A percentile compares a stretch with the other conserved stretches of the same genome.
phyloP scores from a whole-genome alignment of 176 grass and related monocot species.

The Avena sativa region DNA sequence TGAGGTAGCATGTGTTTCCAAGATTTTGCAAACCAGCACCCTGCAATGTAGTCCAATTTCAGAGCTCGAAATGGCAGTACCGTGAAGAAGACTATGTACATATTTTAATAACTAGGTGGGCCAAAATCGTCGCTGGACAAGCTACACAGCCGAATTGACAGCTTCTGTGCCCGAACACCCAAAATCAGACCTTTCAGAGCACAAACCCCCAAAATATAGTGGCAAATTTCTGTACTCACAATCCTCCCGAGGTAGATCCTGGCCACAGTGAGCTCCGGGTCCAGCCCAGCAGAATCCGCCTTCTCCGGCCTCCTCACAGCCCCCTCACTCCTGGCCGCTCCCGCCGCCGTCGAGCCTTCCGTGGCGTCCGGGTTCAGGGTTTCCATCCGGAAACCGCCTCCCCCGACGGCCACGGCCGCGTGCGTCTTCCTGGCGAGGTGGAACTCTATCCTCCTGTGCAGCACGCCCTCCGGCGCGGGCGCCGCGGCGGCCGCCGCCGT shows the following conservation, averaged over 20 bases:
- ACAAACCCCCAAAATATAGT: slow-evolving; percentile 3
- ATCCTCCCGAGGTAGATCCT: slow-evolving; percentile 95
- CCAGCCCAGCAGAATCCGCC: slow-evolving; percentile 58
- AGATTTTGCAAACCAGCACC: slow-evolving; percentile 97
- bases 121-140: neutral
- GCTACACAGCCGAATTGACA: neutral
- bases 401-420: slow-evolving; percentile 28
- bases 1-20: slow-evolving; percentile 98
- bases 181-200: slow-evolving; percentile 26
- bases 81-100: neutral
- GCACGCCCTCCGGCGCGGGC: slow-evolving; percentile 56
- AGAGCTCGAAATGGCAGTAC: neutral
- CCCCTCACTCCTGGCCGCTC: slow-evolving; percentile 22
- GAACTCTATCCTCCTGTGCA: slow-evolving; percentile 85
- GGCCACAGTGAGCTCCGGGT: slow-evolving; percentile 80
- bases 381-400: slow-evolving; percentile 70
- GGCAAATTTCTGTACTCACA: slow-evolving; percentile 58
- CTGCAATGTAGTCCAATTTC: slow-evolving; percentile 50
- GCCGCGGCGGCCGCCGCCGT: slow-evolving; percentile 18
- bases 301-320: slow-evolving; percentile 50
- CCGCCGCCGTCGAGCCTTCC: slow-evolving; percentile 18
- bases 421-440: slow-evolving; percentile 63
- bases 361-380: slow-evolving; percentile 74
- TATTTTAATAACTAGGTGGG: neutral
- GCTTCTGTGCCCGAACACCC: neutral